Conservation (phyloP, 257 asterid genomes). For the Nicotiana attenuata region DNA sequence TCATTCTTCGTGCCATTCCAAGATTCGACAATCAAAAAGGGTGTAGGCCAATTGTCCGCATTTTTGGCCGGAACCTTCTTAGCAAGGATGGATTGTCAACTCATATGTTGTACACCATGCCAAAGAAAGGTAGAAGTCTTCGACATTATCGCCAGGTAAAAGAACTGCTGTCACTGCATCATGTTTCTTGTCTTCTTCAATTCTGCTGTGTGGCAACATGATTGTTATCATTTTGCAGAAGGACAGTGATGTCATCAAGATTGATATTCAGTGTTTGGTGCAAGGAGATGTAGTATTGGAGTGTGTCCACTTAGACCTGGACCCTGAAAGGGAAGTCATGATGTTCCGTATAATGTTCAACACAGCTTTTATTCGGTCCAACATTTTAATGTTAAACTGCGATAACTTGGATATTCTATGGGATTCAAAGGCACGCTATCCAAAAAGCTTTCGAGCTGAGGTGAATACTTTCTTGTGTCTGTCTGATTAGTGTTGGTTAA, state of each 20-base stretch:
- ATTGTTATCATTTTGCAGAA: conserved; percentile 35
- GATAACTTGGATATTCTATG: conserved; percentile 90
- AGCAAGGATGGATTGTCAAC: conserved; percentile 94
- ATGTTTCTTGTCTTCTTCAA: conserved; percentile 10
- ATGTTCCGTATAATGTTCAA: conserved; percentile 94
- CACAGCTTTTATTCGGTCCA: conserved; percentile 95
- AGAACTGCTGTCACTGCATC: conserved; percentile 4
- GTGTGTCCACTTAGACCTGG: conserved; percentile 88
- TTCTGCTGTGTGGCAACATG: conserved; percentile 23
- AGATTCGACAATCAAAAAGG: conserved; percentile 87
- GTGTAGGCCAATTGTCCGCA: conserved; percentile 83
- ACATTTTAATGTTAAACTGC: conserved; percentile 84
- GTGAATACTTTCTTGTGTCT: conserved; percentile 30
- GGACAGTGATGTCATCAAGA: conserved; percentile 94
- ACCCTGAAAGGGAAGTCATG: conserved; percentile 97
- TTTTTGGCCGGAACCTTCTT: conserved; percentile 84
- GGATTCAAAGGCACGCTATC: conserved; percentile 86
- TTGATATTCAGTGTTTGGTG: conserved; percentile 94
- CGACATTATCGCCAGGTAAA: conserved; percentile 84
- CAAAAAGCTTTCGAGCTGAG: conserved; percentile 97
- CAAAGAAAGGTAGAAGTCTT: conserved; percentile 75
- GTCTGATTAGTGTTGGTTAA: conserved; percentile 11
- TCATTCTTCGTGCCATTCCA: conserved; percentile 85
- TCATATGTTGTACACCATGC: conserved; percentile 85
- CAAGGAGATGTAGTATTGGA: conserved; percentile 98